Evolutionary conservation across 805 yeast species (phyloP).

Genomic region (Yarrowia deformans): DNA sequence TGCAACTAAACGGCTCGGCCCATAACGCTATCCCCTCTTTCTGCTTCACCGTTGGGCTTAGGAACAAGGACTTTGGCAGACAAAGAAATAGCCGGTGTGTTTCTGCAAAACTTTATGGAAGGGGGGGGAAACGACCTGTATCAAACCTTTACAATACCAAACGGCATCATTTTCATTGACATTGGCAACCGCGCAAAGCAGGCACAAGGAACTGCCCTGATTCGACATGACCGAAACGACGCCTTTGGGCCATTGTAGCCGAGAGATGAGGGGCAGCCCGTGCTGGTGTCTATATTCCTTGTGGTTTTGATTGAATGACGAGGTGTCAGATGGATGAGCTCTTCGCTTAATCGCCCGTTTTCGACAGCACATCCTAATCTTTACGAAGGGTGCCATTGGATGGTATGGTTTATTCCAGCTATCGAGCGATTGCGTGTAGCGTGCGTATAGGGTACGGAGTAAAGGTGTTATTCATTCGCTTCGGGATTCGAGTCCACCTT

Average conservation of each 20-base stretch:
- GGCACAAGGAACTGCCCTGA: conserved; percentile 31
- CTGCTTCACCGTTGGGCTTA: conserved; percentile 39
- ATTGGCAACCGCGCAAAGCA: conserved; percentile 24
- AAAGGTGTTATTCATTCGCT: neutral
- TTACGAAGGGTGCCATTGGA: neutral
- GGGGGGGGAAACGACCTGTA: no score
- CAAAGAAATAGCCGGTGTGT: conserved; percentile 26
- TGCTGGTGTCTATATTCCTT: no score
- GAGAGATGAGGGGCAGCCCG: neutral
- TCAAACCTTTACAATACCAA: neutral
- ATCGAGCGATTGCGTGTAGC: no score
- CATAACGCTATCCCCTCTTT: conserved; percentile 37
- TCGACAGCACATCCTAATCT: no score
- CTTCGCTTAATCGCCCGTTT: no score
- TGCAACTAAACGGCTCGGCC: conserved; percentile 36
- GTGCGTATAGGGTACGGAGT: no score
- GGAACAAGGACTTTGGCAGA: conserved; percentile 2
- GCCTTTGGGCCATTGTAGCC: neutral
- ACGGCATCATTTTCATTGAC: neutral
- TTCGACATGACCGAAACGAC: neutral
- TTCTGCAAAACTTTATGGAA: conserved; percentile 1
- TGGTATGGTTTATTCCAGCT: no score
- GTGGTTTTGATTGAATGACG: no score
- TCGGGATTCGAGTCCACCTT: neutral
- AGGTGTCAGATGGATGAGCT: no score